These are phyloP conservation scores for Talaromyces pinophilus DNA, from an alignment of 2,329 filamentous ascomycete genomes.

Conservation along the genomic window DNA sequence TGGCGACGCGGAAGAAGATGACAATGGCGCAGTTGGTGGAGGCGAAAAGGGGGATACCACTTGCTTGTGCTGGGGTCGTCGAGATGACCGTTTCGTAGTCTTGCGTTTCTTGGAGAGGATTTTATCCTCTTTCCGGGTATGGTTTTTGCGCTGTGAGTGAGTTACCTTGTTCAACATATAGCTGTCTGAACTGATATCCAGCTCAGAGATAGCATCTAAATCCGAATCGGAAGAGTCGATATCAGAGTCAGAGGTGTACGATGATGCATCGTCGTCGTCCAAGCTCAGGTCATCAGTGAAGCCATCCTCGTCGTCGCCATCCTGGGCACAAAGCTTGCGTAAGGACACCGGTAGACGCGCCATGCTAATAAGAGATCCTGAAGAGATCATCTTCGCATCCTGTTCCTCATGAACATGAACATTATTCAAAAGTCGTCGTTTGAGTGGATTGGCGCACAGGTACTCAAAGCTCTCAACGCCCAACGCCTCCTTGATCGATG, in stretches of 20 bases:
- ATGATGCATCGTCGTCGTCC: constrained; percentile 10
- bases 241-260: neutral
- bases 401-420: neutral
- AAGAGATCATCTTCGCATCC: neutral
- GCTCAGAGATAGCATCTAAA: neutral
- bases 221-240: neutral
- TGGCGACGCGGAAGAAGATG: constrained; percentile 14
- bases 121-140: neutral
- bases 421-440: constrained; percentile 13
- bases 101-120: neutral
- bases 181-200: neutral
- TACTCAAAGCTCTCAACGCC: neutral
- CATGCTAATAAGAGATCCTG: neutral
- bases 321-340: neutral
- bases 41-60: neutral
- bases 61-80: neutral
- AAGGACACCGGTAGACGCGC: neutral
- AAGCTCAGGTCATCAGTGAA: constrained; percentile 34
- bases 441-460: constrained; percentile 19
- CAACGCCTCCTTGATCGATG: constrained; percentile 17
- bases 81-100: neutral
- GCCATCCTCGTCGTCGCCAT: constrained; percentile 22
- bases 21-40: neutral
- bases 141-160: neutral
- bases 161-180: neutral